Evolutionary conservation across 495 filamentous ascomycete species (phyloP), one percentile per base, ranked within the genome.

Genomic region (Penicillium herquei): DNA sequence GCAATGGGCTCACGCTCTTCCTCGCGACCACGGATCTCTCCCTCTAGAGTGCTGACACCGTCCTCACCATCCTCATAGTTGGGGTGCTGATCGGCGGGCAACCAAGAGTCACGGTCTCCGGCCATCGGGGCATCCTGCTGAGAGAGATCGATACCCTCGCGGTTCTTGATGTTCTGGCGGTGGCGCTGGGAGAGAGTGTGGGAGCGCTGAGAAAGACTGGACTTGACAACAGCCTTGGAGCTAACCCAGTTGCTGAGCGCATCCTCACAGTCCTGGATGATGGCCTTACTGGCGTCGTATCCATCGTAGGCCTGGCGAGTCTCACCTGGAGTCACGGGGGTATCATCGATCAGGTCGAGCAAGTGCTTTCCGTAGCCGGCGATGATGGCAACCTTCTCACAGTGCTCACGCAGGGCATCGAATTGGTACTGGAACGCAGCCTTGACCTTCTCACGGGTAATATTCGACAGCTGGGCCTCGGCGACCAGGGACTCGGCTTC

Each of bases 191-290:
- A 93, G 17, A 96, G 85, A 8, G 86, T 93, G 53, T 90, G 87
- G 30, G 93, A 84, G 51, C 94, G 90, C 7, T 84, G 84, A 9
- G 90, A 95, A 44, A 98, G 85, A 64, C 88, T 88, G 56, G 92
- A 84, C 59, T 84, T 86, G 57, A 98, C 92, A 45, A 89, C 81
- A 1, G 94, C 92, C 72, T 92, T 94, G 66, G 90, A 85, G 54
- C 83, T 77, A 9, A 98, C 90, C 94, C 94, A 98, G 78, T 96
- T 97, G 59, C 90, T 96, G 47, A 98, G 86, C 6, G 95, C 82
- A 63, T 98, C 92, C 70, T 98, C 94, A 72, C 94, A 98, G 71
- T 98, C 94, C 78, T 98, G 95, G 72, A 98, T 98, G 76, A 98
- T 98, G 72, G 84, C 92, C 78, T 98, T 98, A 83, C 89, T 94